Evolutionary conservation across 257 asterid species (phyloP).

Genomic region (Solanum peruvianum): DNA sequence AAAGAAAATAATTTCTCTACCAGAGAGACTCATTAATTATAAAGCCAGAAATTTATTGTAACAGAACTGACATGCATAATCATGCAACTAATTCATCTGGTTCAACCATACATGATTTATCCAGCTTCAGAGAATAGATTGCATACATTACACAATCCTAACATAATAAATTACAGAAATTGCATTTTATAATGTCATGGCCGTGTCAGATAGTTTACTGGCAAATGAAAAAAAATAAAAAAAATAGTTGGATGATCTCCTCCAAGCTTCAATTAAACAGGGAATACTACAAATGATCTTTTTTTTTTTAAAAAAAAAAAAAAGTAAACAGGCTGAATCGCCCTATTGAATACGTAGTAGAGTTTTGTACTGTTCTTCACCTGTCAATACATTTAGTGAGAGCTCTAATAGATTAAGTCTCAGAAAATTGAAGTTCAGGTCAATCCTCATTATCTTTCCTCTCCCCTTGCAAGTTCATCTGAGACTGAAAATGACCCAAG

Average conservation of each 20-base stretch:
- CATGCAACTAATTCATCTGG: neutral
- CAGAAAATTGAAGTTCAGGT: neutral
- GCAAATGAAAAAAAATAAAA: neutral
- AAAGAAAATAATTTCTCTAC: neutral
- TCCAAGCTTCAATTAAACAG: neutral
- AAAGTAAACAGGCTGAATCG: neutral
- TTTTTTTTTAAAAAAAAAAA: neutral
- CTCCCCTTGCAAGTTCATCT: neutral
- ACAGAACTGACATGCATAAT: neutral
- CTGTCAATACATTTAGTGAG: neutral
- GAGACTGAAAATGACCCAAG: neutral
- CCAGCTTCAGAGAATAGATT: neutral
- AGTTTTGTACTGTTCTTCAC: neutral
- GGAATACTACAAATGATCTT: neutral
- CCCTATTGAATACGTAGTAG: neutral
- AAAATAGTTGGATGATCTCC: neutral
- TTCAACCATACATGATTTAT: neutral
- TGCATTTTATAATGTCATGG: neutral
- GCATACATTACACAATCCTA: neutral
- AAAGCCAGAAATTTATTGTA: neutral
- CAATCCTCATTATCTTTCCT: neutral
- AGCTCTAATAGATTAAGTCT: neutral
- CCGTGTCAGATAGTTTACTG: neutral
- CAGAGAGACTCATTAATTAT: neutral
- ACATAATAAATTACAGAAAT: neutral